Evolutionary conservation across 2,329 filamentous ascomycete genomes (phyloP).

Genomic region (Aspergillus oerlinghausenensis): DNA sequence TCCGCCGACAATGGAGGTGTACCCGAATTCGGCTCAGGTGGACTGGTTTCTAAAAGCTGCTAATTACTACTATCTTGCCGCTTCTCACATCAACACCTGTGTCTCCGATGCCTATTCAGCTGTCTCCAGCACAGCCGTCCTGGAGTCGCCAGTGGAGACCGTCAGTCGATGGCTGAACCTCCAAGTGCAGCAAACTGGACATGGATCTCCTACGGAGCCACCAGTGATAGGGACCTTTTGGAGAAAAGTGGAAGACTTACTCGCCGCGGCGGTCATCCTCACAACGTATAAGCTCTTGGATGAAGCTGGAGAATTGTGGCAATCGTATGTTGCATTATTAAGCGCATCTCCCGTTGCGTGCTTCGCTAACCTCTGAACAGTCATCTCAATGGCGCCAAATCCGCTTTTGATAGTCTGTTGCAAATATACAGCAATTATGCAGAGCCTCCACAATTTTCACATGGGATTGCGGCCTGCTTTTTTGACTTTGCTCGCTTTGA

Average conservation of each 20-base stretch:
- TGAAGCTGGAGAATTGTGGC: conserved; percentile 56
- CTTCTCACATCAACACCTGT: conserved; percentile 45
- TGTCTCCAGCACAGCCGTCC: conserved; percentile 26
- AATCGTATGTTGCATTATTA: conserved; percentile 31
- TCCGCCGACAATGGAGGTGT: conserved; percentile 50
- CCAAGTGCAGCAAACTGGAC: conserved; percentile 8
- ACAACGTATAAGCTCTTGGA: conserved; percentile 62
- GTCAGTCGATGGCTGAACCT: conserved; percentile 22
- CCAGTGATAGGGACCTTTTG: conserved; percentile 20
- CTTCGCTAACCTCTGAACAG: conserved; percentile 23
- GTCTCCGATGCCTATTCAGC: conserved; percentile 29
- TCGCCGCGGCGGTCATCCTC: conserved; percentile 58
- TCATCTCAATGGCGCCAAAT: conserved; percentile 57
- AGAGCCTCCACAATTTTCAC: conserved; percentile 35
- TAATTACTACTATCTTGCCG: conserved; percentile 57
- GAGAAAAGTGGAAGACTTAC: conserved; percentile 52
- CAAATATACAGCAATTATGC: conserved; percentile 20
- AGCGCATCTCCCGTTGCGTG: background rate
- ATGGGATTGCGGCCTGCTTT: conserved; percentile 54
- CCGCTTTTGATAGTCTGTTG: conserved; percentile 48
- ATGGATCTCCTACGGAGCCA: conserved; percentile 3
- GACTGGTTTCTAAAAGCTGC: conserved; percentile 59
- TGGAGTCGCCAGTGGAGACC: conserved; percentile 28
- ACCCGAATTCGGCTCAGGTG: conserved; percentile 42
- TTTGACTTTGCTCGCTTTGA: conserved; percentile 63